Base-by-base conservation (phyloP, 164 flowering plant genomes). In the Dillenia turbinata region DNA sequence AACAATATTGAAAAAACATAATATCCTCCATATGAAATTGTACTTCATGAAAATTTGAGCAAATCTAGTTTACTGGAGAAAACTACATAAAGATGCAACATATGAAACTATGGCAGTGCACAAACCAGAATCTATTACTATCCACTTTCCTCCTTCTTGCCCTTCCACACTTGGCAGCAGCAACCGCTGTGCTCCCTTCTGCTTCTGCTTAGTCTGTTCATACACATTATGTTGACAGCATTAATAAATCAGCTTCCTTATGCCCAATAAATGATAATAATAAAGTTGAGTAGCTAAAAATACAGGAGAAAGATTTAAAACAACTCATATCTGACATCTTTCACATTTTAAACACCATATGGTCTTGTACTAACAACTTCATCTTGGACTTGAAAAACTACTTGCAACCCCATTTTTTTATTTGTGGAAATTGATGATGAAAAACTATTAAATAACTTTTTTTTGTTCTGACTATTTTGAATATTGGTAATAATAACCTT, bases 51-150 rank as follows among this genome's bases (percentile, higher is more conserved):
- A 55, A 9, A 9, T 5, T 45, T 47, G n/a, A 22, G 12, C 49
- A 9, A 46, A 6, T 13, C 8, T 19, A 6, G 9, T 54, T 33
- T 33, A 33, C 40, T 33, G 7, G 40, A 4, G 40, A 33, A 63
- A 24, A 4, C 19, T 46, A 12, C 12, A 40, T n/a, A 54, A 26
- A 44, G 17, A 22, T 0, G 13, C 13, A 47, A 15, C 3, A 19
- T 47, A 51, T 10, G 15, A 49, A 24, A 13, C 17, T 40, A 12
- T 47, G 60, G 22, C 13, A 73, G 56, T 54, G 59, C 47, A 71
- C 82, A 15, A 56, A 93, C 98, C 98, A 67, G 90, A 84, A 70
- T 93, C 98, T 54, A 93, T 71, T 44, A 93, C 92, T 61, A 88
- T 73, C 97, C 98, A 93, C 45, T 90, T 90, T 51, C 96, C 98